Conservation (phyloP, 257 asterid genomes). For the Lavandula angustifolia region DNA sequence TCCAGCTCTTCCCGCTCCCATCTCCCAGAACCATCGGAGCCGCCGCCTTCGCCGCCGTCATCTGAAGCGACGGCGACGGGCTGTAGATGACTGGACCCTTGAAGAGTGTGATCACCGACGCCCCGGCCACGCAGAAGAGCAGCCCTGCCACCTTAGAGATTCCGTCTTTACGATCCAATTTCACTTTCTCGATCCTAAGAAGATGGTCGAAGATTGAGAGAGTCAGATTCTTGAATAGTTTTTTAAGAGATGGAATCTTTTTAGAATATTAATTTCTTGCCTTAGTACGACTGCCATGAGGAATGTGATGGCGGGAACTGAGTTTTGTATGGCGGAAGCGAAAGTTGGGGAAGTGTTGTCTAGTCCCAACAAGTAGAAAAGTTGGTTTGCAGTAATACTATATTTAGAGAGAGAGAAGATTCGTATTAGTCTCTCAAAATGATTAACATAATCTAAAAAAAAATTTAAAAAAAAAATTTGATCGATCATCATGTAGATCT, state of each 20-base stretch:
- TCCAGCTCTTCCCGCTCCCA: conserved; percentile 84
- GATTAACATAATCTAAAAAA: too few relatives aligned
- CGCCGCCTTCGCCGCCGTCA: conserved; percentile 28
- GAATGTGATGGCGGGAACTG: conserved; percentile 97
- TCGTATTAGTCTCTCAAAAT: too few relatives aligned
- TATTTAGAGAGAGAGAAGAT: too few relatives aligned
- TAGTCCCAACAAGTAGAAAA: conserved; percentile 89
- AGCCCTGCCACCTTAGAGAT: conserved; percentile 80
- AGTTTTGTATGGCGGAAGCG: conserved; percentile 95
- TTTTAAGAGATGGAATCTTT: too few relatives aligned
- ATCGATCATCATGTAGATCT: too few relatives aligned
- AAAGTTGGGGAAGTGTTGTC: conserved; percentile 95
- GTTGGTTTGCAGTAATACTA: conserved; percentile 97
- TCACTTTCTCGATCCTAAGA: conserved; percentile 79
- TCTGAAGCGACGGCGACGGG: conserved; percentile 42
- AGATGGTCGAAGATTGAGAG: too few relatives aligned
- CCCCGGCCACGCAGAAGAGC: conserved; percentile 86
- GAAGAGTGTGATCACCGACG: conserved; percentile 91
- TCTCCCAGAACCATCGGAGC: conserved; percentile 52
- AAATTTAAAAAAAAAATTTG: too few relatives aligned
- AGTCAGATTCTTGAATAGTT: too few relatives aligned
- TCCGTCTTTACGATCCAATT: conserved; percentile 80
- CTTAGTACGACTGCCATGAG: conserved; percentile 85
- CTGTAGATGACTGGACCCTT: conserved; percentile 91
- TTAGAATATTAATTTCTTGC: conserved; percentile 33